Conservation (phyloP, 2,329 filamentous ascomycete species). For the Beauveria brongniartii region DNA sequence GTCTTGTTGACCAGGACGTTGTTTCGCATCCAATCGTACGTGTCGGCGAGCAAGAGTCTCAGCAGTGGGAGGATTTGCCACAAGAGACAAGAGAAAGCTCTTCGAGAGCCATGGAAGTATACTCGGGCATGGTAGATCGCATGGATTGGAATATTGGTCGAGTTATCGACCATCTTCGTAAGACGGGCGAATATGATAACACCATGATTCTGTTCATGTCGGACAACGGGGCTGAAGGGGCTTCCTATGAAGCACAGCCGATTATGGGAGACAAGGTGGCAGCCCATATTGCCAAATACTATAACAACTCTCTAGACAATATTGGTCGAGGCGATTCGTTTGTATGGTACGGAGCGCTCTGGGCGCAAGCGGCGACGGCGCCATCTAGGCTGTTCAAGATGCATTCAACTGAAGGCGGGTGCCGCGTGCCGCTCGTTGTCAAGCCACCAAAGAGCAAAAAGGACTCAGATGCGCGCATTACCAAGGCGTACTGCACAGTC, state of each 20-base stretch:
- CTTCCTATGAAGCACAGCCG: constrained; percentile 49
- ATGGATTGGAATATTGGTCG: constrained; percentile 54
- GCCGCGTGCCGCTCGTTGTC: constrained; percentile 43
- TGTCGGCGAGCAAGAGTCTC: constrained; percentile 33
- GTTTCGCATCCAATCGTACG: constrained; percentile 40
- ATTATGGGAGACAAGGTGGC: constrained; percentile 47
- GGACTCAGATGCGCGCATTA: neutral
- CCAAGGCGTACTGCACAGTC: constrained; percentile 27
- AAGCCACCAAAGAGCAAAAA: constrained; percentile 13
- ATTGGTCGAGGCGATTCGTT: constrained; percentile 47
- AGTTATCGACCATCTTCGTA: constrained; percentile 46
- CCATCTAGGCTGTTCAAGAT: constrained; percentile 31
- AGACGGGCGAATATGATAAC: constrained; percentile 52
- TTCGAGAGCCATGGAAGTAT: constrained; percentile 50
- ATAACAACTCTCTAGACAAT: constrained; percentile 40
- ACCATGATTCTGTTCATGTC: constrained; percentile 57
- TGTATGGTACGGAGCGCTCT: constrained; percentile 51
- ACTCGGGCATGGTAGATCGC: constrained; percentile 55
- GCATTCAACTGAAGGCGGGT: constrained; percentile 39
- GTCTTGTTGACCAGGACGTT: constrained; percentile 43
- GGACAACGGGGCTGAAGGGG: constrained; percentile 55
- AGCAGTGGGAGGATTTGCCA: constrained; percentile 38
- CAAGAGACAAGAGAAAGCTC: constrained; percentile 39
- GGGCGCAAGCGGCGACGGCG: constrained; percentile 34
- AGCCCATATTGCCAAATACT: constrained; percentile 43